Percentiles rank a stretch among this genome's conserved stretches.
Evolutionary conservation across 257 asterid species (phyloP).

Genomic region (Solanum ossicruentum): DNA sequence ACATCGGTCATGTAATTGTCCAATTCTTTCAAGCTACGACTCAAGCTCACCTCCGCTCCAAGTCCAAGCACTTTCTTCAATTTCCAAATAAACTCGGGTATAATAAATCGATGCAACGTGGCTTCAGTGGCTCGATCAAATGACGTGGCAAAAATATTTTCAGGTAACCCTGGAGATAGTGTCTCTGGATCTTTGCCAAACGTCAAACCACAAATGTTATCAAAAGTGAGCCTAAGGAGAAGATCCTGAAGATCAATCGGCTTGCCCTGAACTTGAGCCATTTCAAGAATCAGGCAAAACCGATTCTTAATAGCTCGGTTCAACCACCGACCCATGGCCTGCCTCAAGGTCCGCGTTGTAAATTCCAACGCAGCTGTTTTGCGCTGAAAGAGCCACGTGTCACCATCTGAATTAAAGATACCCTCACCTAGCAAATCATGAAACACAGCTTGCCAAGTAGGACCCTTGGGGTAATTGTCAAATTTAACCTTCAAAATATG

Average conservation of each 20-base stretch:
- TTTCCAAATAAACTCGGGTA: slow-evolving; percentile 47
- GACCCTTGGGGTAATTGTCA: slow-evolving; percentile 60
- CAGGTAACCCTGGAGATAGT: slow-evolving; percentile 25
- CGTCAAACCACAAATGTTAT: slow-evolving; percentile 57
- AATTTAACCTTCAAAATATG: slow-evolving; percentile 41
- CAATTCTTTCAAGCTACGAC: slow-evolving; percentile 25
- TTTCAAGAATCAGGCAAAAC: slow-evolving; percentile 32
- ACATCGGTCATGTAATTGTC: slow-evolving; percentile 36
- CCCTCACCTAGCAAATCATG: slow-evolving; percentile 54
- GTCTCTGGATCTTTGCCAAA: slow-evolving; percentile 57
- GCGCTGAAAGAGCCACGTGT: slow-evolving; percentile 62
- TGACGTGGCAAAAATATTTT: slow-evolving; percentile 33
- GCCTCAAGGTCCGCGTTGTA: slow-evolving; percentile 46
- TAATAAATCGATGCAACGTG: slow-evolving; percentile 30
- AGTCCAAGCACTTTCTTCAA: slow-evolving; percentile 37
- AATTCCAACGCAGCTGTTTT: slow-evolving; percentile 56
- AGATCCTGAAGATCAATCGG: slow-evolving; percentile 47
- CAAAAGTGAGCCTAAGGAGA: slow-evolving; percentile 42
- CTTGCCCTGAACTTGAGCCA: slow-evolving; percentile 25
- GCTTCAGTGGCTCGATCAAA: slow-evolving; percentile 59
- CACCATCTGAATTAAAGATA: slow-evolving; percentile 52
- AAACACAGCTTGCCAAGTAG: slow-evolving; percentile 56
- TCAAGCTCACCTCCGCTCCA: slow-evolving; percentile 34
- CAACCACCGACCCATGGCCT: slow-evolving; percentile 64
- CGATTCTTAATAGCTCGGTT: slow-evolving; percentile 42